A percentile compares a stretch with the other conserved stretches of the same genome.
phyloP scores from a whole-genome alignment of 1,284 basidiomycete species.

The Anthracocystis setariae region DNA sequence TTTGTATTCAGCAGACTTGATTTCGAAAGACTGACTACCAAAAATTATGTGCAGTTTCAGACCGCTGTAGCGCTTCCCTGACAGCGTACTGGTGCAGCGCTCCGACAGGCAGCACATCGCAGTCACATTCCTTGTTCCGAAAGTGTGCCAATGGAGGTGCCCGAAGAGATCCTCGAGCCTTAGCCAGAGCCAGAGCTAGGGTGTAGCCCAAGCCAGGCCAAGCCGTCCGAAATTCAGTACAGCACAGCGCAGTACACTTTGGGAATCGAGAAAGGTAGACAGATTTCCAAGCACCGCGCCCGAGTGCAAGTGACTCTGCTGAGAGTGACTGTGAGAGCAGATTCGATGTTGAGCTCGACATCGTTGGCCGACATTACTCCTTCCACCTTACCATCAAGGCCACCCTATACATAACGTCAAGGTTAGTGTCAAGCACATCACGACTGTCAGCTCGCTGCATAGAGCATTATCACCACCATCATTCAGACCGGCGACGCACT shows the following conservation, averaged over 20 bases:
- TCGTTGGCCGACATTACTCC: constrained; percentile 19
- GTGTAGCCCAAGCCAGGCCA: background rate
- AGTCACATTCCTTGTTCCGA: too few species aligned
- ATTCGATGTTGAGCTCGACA: constrained; percentile 34
- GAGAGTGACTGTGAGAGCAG: constrained; percentile 1
- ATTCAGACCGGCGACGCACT: background rate
- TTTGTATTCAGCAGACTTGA: too few species aligned
- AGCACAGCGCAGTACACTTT: background rate
- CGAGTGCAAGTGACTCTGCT: background rate
- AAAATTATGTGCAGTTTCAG: too few species aligned
- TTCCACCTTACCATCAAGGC: constrained; percentile 52
- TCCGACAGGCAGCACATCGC: background rate
- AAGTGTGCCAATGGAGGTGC: too few species aligned
- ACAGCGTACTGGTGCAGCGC: too few species aligned
- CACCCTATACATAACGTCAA: constrained; percentile 53
- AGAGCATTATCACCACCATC: constrained; percentile 11
- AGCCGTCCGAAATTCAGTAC: background rate
- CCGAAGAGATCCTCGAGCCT: too few species aligned
- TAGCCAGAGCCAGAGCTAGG: background rate
- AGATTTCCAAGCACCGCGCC: background rate
- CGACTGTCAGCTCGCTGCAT: constrained; percentile 6
- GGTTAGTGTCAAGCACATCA: constrained; percentile 37
- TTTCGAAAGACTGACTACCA: too few species aligned
- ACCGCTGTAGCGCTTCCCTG: too few species aligned
- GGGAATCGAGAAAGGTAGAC: background rate